Base-by-base conservation (phyloP, 2,329 filamentous ascomycete species). In the Beauveria medogensis region DNA sequence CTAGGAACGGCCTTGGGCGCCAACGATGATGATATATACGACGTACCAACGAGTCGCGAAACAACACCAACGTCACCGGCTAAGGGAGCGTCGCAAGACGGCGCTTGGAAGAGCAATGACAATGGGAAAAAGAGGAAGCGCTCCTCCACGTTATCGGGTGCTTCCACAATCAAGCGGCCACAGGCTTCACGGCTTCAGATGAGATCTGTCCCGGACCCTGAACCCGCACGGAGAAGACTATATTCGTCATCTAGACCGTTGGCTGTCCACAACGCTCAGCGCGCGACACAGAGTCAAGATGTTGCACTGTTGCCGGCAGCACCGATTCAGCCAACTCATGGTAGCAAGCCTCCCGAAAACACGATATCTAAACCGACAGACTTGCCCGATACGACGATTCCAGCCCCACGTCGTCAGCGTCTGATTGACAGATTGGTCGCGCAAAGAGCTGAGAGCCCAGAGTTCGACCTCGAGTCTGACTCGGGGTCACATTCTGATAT, bases 401-500 rank as follows among this genome's bases (percentile, higher is more conserved):
- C 34, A 18, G 44, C 24, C 14, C 53, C 59, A 24, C 52, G 34
- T 12, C 61, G 61, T 37, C 55, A 37, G 24, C 73, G 77, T 22
- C 64, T 80, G 46, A 80, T 80, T 37, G 77, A 80, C 66, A 68
- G 75, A 0, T 65, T 80, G 22, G 72, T 70, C 7, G 74, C 73
- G 1, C 77, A 79, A 64, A 72, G 68, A 40, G 70, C 72, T 16
- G 70, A 73, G 7, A 74, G 69, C 56, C 67, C 69, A 3, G 71
- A 70, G 26, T 72, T 59, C 60, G 57, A 26, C 41, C 28, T 5
- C 14, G 68, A 66, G 62, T 69, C 61, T 62, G 72, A 65, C 64
- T 46, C 52, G 8, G 63, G 59, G 8, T 52, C 60, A 34, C 28
- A 18, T 16, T 48, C 55, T 30, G 47, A 30, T 20, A 7, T 28